Evolutionary conservation across 208 protist genomes (phyloP).

Genomic region (Leishmania aethiopica): DNA sequence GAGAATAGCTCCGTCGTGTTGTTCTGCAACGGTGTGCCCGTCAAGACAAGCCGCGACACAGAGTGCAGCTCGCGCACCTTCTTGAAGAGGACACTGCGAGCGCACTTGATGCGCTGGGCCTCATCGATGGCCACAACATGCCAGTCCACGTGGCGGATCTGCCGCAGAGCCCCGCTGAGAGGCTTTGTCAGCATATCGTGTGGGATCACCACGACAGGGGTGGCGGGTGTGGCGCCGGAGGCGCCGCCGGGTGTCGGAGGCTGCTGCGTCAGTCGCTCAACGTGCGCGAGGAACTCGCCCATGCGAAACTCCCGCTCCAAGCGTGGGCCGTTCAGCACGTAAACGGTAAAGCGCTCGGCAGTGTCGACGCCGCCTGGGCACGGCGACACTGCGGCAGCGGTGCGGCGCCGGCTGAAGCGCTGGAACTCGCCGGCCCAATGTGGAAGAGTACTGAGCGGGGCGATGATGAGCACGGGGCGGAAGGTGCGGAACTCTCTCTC

Average conservation of each 20-base stretch:
- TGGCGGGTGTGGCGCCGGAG: background rate
- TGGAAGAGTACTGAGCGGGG: background rate
- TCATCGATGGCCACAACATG: slow-evolving; percentile 93
- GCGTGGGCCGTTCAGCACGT: slow-evolving; percentile 49
- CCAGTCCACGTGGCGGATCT: slow-evolving; percentile 61
- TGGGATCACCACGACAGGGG: slow-evolving; percentile 47
- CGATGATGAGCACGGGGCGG: slow-evolving; percentile 41
- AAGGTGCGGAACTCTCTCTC: slow-evolving; percentile 10
- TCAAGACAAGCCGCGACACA: slow-evolving; percentile 58
- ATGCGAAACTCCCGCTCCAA: slow-evolving; percentile 32
- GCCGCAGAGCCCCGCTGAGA: slow-evolving; percentile 28
- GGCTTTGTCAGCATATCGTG: slow-evolving; percentile 49
- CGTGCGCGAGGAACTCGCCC: slow-evolving; percentile 31
- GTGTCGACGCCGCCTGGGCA: no score
- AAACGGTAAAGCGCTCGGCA: slow-evolving; percentile 35
- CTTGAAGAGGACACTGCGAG: slow-evolving; percentile 37
- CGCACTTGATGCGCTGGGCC: slow-evolving; percentile 91
- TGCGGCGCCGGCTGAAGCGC: slow-evolving; percentile 32
- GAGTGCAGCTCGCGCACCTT: slow-evolving; percentile 37
- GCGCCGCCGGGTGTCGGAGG: background rate
- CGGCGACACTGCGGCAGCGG: no score
- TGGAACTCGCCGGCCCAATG: slow-evolving; percentile 56
- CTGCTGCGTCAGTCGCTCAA: background rate
- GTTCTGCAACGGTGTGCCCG: slow-evolving; percentile 95
- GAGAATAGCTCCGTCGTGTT: slow-evolving; percentile 93